Percentiles rank a stretch among this genome's conserved stretches.
Conservation (phyloP, 495 filamentous ascomycete species). For the Penicillium goetzii region DNA sequence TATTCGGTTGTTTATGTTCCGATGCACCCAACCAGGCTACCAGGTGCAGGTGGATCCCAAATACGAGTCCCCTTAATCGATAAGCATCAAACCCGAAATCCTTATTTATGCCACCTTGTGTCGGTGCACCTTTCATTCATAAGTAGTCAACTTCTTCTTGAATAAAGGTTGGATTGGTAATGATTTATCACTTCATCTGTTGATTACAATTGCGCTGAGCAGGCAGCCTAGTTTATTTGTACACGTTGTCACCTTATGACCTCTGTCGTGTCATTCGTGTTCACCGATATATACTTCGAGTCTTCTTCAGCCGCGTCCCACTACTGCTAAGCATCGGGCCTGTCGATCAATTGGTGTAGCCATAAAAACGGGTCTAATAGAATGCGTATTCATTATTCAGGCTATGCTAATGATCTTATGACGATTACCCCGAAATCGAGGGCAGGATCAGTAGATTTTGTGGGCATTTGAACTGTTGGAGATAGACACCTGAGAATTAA, state of each 20-base stretch:
- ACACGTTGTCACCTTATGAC: neutral
- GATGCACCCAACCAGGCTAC: neutral
- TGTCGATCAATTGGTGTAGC: neutral
- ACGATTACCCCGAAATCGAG: neutral
- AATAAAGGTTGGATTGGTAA: neutral
- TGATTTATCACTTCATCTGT: neutral
- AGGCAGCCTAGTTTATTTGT: neutral
- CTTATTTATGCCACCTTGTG: conserved; percentile 1
- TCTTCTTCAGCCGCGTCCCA: neutral
- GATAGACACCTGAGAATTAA: neutral
- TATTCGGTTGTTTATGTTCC: neutral
- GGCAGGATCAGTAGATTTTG: neutral
- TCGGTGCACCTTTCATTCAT: neutral
- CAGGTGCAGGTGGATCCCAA: neutral
- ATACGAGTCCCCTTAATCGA: neutral
- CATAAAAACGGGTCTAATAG: neutral
- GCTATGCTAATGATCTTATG: neutral
- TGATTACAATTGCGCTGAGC: neutral
- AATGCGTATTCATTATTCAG: neutral
- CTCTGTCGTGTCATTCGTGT: neutral
- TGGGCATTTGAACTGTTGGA: too few species aligned
- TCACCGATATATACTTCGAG: neutral
- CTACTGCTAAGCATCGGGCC: neutral
- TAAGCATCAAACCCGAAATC: conserved; percentile 1
- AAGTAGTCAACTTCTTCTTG: neutral